Percentiles rank a stretch among this genome's conserved stretches.
Conservation (phyloP, 1,284 basidiomycete genomes). For the Neolentinus lepideus region DNA sequence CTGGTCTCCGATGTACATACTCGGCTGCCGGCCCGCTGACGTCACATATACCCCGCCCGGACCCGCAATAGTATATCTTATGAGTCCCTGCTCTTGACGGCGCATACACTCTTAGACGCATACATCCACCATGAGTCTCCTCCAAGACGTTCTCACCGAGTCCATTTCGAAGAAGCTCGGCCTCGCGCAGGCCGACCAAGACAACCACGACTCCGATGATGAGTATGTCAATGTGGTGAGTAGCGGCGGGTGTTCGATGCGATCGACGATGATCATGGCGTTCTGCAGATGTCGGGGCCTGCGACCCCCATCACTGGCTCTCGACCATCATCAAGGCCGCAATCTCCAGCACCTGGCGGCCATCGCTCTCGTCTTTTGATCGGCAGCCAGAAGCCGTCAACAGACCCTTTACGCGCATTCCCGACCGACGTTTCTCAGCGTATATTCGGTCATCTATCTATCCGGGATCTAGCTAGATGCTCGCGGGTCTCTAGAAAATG, state of each 20-base stretch:
- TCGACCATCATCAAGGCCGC: slow-evolving; percentile 22
- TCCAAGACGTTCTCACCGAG: slow-evolving; percentile 66
- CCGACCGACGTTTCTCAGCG: slow-evolving; percentile 77
- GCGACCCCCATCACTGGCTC: slow-evolving; percentile 52
- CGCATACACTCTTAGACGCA: not conserved
- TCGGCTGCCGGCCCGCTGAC: not conserved
- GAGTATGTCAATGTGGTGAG: slow-evolving; percentile 72
- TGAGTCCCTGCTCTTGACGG: slow-evolving; percentile 1
- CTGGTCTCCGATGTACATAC: not conserved
- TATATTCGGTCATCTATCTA: slow-evolving; percentile 63
- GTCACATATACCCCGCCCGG: not conserved
- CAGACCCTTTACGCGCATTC: slow-evolving; percentile 63
- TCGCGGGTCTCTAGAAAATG: slow-evolving; percentile 80
- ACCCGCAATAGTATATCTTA: not conserved
- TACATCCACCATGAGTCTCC: slow-evolving; percentile 50
- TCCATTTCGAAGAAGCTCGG: slow-evolving; percentile 34
- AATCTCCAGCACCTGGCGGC: slow-evolving; percentile 31
- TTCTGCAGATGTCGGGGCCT: slow-evolving; percentile 56
- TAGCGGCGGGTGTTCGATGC: slow-evolving; percentile 13
- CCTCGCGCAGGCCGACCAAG: slow-evolving; percentile 20
- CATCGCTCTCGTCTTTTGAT: slow-evolving; percentile 15
- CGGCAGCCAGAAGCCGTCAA: slow-evolving; percentile 12
- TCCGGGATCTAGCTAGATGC: slow-evolving; percentile 67
- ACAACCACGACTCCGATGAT: slow-evolving; percentile 50
- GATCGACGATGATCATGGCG: slow-evolving; percentile 4